These are phyloP conservation scores for Aspergillus viridinutans DNA, from an alignment of 2,329 filamentous ascomycete species.

Conservation along the genomic window DNA sequence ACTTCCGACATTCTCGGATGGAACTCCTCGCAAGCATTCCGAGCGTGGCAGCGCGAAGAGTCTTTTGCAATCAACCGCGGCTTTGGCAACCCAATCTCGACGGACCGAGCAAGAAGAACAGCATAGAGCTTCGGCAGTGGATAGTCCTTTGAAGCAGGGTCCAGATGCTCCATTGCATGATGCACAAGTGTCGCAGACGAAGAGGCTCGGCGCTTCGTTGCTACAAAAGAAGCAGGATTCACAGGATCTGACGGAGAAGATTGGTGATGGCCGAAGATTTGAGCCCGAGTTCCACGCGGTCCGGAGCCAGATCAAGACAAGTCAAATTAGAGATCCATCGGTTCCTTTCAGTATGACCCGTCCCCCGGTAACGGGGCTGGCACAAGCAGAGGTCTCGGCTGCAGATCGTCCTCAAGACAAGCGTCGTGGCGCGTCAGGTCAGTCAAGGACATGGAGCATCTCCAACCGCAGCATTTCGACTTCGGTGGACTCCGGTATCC, in stretches of 20 bases:
- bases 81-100: slow-evolving; percentile 48
- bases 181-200: slow-evolving; percentile 9
- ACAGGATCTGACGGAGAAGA: slow-evolving; percentile 7
- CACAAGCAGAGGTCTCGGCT: slow-evolving; percentile 35
- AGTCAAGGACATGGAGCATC: slow-evolving; percentile 56
- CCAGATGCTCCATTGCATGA: slow-evolving; percentile 8
- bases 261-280: slow-evolving; percentile 28
- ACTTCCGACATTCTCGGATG: slow-evolving; percentile 34
- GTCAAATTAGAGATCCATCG: slow-evolving; percentile 24
- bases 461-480: slow-evolving; percentile 45
- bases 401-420: slow-evolving; percentile 20
- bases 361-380: slow-evolving; percentile 46
- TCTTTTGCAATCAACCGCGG: slow-evolving; percentile 46
- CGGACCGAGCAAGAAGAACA: slow-evolving; percentile 34
- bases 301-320: slow-evolving; percentile 19
- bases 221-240: slow-evolving; percentile 12
- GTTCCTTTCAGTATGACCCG: slow-evolving; percentile 29
- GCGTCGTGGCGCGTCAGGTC: slow-evolving; percentile 36
- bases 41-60: slow-evolving; percentile 36
- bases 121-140: slow-evolving; percentile 13
- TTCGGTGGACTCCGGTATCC: slow-evolving; percentile 30
- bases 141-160: slow-evolving; percentile 10
- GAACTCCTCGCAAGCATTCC: slow-evolving; percentile 28
- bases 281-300: slow-evolving; percentile 21
- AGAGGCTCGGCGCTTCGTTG: slow-evolving; percentile 1